phyloP scores from a whole-genome alignment of 2,329 filamentous ascomycete species.

The Aquanectria penicillioides region DNA sequence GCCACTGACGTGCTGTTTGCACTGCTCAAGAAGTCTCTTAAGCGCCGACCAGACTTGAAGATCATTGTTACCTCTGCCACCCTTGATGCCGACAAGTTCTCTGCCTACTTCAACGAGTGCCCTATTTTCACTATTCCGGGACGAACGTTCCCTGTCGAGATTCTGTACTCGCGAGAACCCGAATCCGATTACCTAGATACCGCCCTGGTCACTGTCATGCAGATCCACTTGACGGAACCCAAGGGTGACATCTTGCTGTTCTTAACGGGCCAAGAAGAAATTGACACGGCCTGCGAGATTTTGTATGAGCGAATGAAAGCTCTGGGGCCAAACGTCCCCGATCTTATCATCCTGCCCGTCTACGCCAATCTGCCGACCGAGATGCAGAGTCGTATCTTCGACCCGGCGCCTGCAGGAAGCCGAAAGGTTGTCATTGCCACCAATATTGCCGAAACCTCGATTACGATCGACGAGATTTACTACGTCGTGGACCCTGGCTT shows the following conservation, averaged over 20 bases:
- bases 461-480: conserved; percentile 97
- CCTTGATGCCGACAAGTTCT: conserved; percentile 97
- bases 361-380: conserved; percentile 94
- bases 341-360: conserved; percentile 93
- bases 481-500: conserved; percentile 98
- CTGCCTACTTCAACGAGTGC: conserved; percentile 92
- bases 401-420: conserved; percentile 85
- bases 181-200: conserved; percentile 96
- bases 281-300: conserved; percentile 94
- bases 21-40: conserved; percentile 90
- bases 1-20: conserved; percentile 96
- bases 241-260: conserved; percentile 96
- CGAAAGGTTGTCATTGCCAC: conserved; percentile 98
- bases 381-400: conserved; percentile 94
- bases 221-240: conserved; percentile 94
- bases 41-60: conserved; percentile 86
- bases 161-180: conserved; percentile 94
- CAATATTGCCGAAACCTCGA: conserved; percentile 97
- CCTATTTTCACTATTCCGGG: conserved; percentile 98
- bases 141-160: conserved; percentile 93
- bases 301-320: conserved; percentile 96
- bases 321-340: conserved; percentile 87
- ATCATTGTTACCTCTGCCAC: conserved; percentile 97
- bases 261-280: conserved; percentile 96
- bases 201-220: conserved; percentile 96